Evolutionary conservation across 2,329 filamentous ascomycete genomes (phyloP), one percentile per base, ranked within the genome.

Genomic region (Clonostachys solani): DNA sequence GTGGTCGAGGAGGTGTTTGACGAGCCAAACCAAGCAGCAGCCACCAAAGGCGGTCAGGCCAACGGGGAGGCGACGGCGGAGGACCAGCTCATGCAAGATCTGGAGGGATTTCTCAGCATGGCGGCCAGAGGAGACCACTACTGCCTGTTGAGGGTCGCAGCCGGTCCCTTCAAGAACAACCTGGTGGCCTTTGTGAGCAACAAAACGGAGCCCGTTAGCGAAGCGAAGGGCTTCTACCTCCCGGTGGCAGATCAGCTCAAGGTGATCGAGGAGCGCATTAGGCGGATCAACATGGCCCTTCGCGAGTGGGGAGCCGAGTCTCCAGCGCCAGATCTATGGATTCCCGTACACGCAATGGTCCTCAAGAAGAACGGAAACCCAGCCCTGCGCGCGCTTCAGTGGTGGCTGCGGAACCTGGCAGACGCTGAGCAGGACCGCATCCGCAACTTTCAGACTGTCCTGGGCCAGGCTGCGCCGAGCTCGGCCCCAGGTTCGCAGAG

Each of bases 341-440:
- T 78, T 16, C 65, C 72, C 5, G 56, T 79, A 45, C 65, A 70
- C 43, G 62, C 59, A 41, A 73, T 79, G 65, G 40, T 47, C 15
- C 29, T 33, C 19, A 47, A 42, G 18, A 35, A 36, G 9, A 47
- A 47, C 40, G 45, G 45, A 23, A 42, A 43, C 17, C 45, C 45
- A 6, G 45, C 45, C 12, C 19, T 33, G 12, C 16, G 40, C 18
- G 45, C 45, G 12, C 53, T 80, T 40, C 74, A 76, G 49, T 77
- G 73, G 5, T 80, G 77, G 77, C 70, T 72, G 23, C 75, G 79
- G 58, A 78, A 79, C 51, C 68, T 74, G 42, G 68, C 76, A 45
- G 64, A 70, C 29, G 52, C 66, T 19, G 70, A 76, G 52, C 71
- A 70, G 43, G 70, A 70, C 42, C 45, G 45, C 13, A 71, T 78